Evolutionary conservation across 169 alveolate species (phyloP), one percentile per base, ranked within the genome.

Genomic region (Plasmodium fragile): DNA sequence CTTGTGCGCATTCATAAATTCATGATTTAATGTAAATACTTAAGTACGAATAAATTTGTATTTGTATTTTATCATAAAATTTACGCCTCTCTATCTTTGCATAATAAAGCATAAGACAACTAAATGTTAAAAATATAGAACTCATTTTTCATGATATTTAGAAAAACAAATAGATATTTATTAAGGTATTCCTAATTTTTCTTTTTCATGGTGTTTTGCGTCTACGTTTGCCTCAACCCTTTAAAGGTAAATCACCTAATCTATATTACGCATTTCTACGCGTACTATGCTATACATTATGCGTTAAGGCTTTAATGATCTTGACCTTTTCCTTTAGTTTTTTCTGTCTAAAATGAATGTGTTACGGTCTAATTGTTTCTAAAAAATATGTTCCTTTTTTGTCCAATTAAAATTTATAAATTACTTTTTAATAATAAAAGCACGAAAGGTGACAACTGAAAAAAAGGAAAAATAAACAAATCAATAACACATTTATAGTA

Each of bases 271-370:
- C 13, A 34, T 25, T n/a, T 59, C 36, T 59, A 18, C 73, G 7
- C 34, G 32, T 25, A 59, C 36, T 65, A 25, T 65, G 75, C 39
- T 65, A 65, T 65, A 8, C 39, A 65, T 65, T 28, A 65, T 65
- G 30, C 59, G 22, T 25, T 65, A 65, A 18, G 36, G 30, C 41
- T 65, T 65, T 65, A 28, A 28, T 65, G 36, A 65, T 65, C 36
- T 22, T 65, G 16, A 65, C 75, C 75, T 59, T 59, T 59, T 59
- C 34, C 73, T 65, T 65, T n/a, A 65, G 18, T 65, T 28, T n/a
- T 65, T 65, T 10, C 75, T 28, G 75, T 65, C 75, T 25, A 65
- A 65, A 65, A 65, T 65, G 75, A 28, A 65, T 65, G 36, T 65
- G 75, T 65, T 65, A 65, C 36, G 39, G 39, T 65, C 10, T 65